Evolutionary conservation across 108 stramenopile species (phyloP), one percentile per base, ranked within the genome.

Genomic region (Nitzschia palea): DNA sequence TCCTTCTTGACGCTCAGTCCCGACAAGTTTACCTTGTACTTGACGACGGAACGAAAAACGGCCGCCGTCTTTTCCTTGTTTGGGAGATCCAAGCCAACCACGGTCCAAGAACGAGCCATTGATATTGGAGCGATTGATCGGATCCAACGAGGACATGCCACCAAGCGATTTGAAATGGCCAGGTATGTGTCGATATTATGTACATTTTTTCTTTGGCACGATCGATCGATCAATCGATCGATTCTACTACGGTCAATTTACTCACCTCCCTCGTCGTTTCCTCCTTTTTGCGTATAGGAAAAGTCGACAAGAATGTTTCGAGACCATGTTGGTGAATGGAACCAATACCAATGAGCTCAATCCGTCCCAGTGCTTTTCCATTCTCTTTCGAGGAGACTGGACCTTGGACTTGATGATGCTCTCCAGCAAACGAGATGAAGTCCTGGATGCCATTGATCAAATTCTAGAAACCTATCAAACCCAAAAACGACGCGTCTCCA

Each of bases 71-170:
- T 20, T 4, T n/a, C 15, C 47, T 48, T 48, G 15, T 40, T 40
- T 12, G 54, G 54, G 2, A 5, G 54, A 28, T 4, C 55, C 43
- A 54, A 18, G 34, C 10, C 1, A n/a, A 50, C 55, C 42, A 40
- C 15, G 29, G 43, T 50, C 0, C 43, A 70, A 29, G 70, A 73
- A 20, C 63, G 73, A 29, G 71, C 68, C 1, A 81, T 94, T 37
- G 87, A 94, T 65, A 76, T 94, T 76, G 88, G 93, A 5, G 76
- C 84, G 6, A 87, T 94, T 65, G 87, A 86, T 69, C 64, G 89
- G 37, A 88, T 94, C 57, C 93, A 89, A 72, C 80, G 87, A 34
- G 93, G 93, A 44, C 47, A 70, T 52, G 58, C 69, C 3, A 60
- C 40, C 3, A 40, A 47, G 33, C 42, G 34, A 28, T 70, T 70